Evolutionary conservation across 2,329 filamentous ascomycete genomes (phyloP), one percentile per base, ranked within the genome.

Genomic region (Aspergillus sp.): DNA sequence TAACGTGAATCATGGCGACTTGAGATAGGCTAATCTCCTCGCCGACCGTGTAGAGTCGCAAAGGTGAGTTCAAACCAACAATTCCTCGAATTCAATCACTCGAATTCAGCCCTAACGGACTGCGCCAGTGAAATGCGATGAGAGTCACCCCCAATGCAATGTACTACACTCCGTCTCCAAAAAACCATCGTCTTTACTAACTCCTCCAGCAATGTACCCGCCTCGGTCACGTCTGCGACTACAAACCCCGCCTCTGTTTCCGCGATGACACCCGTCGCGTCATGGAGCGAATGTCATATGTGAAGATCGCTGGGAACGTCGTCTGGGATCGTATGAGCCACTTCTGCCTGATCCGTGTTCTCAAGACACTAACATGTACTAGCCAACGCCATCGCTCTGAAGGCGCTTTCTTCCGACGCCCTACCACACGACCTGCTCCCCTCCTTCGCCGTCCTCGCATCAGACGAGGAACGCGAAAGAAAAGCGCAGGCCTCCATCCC

Each of bases 191-290:
- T 22, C 22, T 22, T 22, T 30, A 11, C 26, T 30, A 30, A 30
- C 9, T 8, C 8, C 10, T 45, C 33, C 56, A 79, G 72, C 81
- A 81, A 72, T 84, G 81, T 65, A 72, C 76, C 26, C 73, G 81
- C 49, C 70, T 84, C 19, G 78, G 80, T 43, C 79, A 82, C 61
- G 71, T 73, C 33, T 84, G 82, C 63, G 81, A 84, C 61, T 84
- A 83, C 67, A 78, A 76, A 52, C 79, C 80, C 14, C 74, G 81
- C 44, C 71, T 80, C n/a, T 72, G 76, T n/a, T 81, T 81, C 61
- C 73, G 76, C 55, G 75, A 81, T 63, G 79, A 81, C 58, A 81
- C 79, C n/a, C 66, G 70, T 32, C 73, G 78, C 47, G 73, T 80
- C 32, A 73, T 78, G 53, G 75, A 77, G 47, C 73, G 77, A n/a